phyloP scores from a whole-genome alignment of 805 yeast genomes.

The Suhomyces emberorum region DNA sequence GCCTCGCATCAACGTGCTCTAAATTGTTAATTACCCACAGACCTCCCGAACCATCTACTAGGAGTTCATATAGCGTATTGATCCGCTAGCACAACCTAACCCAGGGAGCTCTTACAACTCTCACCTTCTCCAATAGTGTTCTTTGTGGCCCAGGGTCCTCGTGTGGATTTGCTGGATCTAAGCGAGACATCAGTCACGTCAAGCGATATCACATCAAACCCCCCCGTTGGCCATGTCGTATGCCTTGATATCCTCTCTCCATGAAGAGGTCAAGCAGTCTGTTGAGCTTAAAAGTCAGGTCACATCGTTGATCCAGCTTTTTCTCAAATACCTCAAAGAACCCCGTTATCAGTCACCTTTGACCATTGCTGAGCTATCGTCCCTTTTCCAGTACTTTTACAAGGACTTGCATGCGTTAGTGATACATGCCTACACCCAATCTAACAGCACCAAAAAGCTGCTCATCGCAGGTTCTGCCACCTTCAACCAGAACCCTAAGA shows the following conservation, averaged over 20 bases:
- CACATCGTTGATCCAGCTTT: slow-evolving; percentile 22
- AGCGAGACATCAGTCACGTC: neutral
- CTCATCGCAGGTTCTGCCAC: slow-evolving; percentile 28
- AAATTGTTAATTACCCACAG: no score
- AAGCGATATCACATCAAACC: no score
- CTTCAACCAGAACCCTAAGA: slow-evolving; percentile 27
- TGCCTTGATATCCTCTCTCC: slow-evolving; percentile 8
- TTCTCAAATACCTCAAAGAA: slow-evolving; percentile 36
- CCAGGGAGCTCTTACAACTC: no score
- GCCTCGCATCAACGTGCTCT: no score
- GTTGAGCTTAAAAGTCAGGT: slow-evolving; percentile 27
- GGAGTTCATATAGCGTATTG: no score
- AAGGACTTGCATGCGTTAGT: slow-evolving; percentile 36
- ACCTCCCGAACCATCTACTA: no score
- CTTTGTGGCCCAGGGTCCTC: neutral
- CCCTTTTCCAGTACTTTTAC: slow-evolving; percentile 33
- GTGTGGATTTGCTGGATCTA: neutral
- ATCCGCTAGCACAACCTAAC: no score
- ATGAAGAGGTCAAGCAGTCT: slow-evolving; percentile 21
- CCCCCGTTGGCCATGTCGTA: neutral
- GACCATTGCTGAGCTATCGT: slow-evolving; percentile 31
- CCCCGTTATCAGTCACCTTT: slow-evolving; percentile 43
- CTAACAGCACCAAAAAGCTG: slow-evolving; percentile 37
- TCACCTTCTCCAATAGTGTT: no score
- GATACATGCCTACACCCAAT: slow-evolving; percentile 32